Evolutionary conservation across 139 green algal species (phyloP).

Genomic region (Axilococcus clingmanii): DNA sequence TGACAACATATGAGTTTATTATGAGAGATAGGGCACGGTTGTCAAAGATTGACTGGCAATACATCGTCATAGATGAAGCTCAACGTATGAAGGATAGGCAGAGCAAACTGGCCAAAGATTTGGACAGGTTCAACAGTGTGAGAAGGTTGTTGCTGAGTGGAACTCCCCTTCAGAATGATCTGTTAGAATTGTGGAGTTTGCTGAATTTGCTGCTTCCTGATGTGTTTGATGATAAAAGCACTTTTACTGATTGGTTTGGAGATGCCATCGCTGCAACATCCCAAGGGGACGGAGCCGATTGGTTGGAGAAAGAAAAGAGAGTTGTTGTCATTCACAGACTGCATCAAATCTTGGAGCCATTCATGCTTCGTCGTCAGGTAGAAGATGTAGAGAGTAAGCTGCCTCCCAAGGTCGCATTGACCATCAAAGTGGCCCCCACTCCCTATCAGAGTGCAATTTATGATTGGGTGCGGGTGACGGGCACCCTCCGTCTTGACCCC

Average conservation of each 20-base stretch:
- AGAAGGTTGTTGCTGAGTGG: constrained; percentile 67
- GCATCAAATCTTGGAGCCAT: constrained; percentile 92
- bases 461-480: constrained; percentile 78
- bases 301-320: constrained; percentile 75
- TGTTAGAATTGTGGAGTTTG: constrained; percentile 82
- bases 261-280: constrained; percentile 17
- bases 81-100: constrained; percentile 94
- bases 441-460: constrained; percentile 75
- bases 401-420: constrained; percentile 62
- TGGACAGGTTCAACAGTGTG: constrained; percentile 62
- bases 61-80: constrained; percentile 98
- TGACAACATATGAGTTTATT: constrained; percentile 97
- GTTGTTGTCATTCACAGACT: constrained; percentile 77
- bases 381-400: constrained; percentile 89
- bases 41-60: constrained; percentile 81
- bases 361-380: constrained; percentile 91
- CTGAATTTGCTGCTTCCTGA: constrained; percentile 85
- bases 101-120: constrained; percentile 60
- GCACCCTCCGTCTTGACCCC: constrained; percentile 74
- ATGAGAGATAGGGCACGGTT: constrained; percentile 79
- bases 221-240: constrained; percentile 90
- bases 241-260: constrained; percentile 86
- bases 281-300: constrained; percentile 35
- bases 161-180: constrained; percentile 88
- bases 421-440: constrained; percentile 64